These are phyloP conservation scores for Aspergillus quadrilineatus DNA, from an alignment of 2,329 filamentous ascomycete species.

Conservation along the genomic window DNA sequence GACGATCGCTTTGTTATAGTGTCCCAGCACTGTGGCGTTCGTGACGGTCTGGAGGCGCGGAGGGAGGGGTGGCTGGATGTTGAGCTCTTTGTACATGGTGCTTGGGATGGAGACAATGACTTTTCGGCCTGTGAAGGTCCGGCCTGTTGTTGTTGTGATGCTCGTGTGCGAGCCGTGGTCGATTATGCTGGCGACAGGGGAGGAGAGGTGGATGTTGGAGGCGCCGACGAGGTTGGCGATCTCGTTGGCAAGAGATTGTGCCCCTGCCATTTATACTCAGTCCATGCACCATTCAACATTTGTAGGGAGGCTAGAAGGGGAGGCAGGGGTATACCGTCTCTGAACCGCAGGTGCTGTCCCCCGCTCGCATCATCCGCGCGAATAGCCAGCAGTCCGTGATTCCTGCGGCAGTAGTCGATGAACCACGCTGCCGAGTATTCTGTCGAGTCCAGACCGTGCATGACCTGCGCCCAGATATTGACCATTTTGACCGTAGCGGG, in stretches of 20 bases:
- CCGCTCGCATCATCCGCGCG: slow-evolving; percentile 37
- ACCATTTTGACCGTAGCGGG: slow-evolving; percentile 35
- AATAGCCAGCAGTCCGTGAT: slow-evolving; percentile 35
- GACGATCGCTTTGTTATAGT: slow-evolving; percentile 41
- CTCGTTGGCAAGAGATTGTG: slow-evolving; percentile 10
- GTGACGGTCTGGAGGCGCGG: slow-evolving; percentile 26
- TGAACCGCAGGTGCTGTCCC: slow-evolving; percentile 38
- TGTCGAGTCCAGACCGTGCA: slow-evolving; percentile 40
- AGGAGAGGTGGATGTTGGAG: slow-evolving; percentile 3
- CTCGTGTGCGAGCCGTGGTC: background rate
- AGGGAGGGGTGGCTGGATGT: slow-evolving; percentile 46
- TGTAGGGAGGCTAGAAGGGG: too few relatives aligned
- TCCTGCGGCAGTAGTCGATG: slow-evolving; percentile 41
- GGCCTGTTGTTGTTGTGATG: slow-evolving; percentile 7
- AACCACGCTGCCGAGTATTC: slow-evolving; percentile 40
- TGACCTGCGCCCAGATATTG: slow-evolving; percentile 39
- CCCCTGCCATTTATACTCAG: background rate
- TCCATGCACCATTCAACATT: background rate
- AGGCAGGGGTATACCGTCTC: slow-evolving; percentile 13
- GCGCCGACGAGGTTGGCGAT: slow-evolving; percentile 1
- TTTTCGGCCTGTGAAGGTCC: slow-evolving; percentile 25
- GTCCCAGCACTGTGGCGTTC: slow-evolving; percentile 33
- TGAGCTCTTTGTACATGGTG: slow-evolving; percentile 48
- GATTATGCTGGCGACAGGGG: background rate
- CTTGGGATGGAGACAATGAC: slow-evolving; percentile 53